These are phyloP conservation scores for Solanum paucissectum DNA, from an alignment of 257 asterid species.

Conservation along the genomic window DNA sequence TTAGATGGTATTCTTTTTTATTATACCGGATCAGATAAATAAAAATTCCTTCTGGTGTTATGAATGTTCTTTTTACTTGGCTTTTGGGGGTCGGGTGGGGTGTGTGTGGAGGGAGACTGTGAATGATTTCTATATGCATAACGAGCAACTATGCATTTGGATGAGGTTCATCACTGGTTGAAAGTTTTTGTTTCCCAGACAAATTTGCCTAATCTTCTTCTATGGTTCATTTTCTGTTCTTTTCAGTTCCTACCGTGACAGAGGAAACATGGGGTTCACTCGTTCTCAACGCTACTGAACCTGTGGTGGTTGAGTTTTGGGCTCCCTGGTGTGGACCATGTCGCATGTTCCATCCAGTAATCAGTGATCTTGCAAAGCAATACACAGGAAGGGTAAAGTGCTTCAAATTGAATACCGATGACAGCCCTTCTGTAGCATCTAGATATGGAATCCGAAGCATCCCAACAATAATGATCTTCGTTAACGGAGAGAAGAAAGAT, in stretches of 20 bases:
- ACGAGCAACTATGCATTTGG: not conserved
- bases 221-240: not conserved
- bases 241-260: slow-evolving; percentile 13
- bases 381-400: slow-evolving; percentile 4
- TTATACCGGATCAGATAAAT: not conserved
- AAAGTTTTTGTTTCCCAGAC: not conserved
- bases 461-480: slow-evolving; percentile 17
- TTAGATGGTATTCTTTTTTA: not conserved
- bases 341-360: slow-evolving; percentile 21
- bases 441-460: slow-evolving; percentile 21
- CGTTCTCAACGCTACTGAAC: slow-evolving; percentile 3
- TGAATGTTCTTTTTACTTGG: not conserved
- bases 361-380: slow-evolving; percentile 14
- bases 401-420: slow-evolving; percentile 16
- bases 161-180: not conserved
- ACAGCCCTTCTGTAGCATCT: slow-evolving; percentile 9
- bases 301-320: slow-evolving; percentile 24
- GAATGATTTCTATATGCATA: not conserved
- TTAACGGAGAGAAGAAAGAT: slow-evolving; percentile 16
- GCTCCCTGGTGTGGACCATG: slow-evolving; percentile 29
- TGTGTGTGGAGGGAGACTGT: not conserved
- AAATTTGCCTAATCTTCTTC: not conserved
- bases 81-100: not conserved
- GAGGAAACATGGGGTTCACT: slow-evolving; percentile 19
- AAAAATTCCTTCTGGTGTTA: not conserved